These are phyloP conservation scores for Rutidosis leptorrhynchoides DNA, from an alignment of 129 eudicot species.

Conservation along the genomic window DNA sequence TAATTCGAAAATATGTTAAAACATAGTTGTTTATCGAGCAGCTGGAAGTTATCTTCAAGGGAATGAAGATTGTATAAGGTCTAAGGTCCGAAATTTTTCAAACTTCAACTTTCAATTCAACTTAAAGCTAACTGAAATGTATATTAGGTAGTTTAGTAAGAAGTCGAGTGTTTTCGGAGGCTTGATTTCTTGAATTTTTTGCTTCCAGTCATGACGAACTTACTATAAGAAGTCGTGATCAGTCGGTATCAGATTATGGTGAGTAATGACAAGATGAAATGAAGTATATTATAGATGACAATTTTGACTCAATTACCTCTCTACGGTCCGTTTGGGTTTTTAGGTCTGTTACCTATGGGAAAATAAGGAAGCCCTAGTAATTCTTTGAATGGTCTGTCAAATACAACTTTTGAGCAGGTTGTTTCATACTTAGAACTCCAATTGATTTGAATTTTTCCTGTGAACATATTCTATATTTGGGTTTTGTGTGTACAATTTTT, in stretches of 20 bases:
- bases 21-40: conserved; percentile 94
- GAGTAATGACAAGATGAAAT: conserved; percentile 29
- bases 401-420: conserved; percentile 90
- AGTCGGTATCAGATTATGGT: conserved; percentile 84
- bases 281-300: not conserved
- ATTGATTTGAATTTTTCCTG: no score
- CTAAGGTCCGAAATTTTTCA: not conserved
- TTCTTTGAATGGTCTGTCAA: conserved; percentile 84
- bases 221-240: conserved; percentile 81
- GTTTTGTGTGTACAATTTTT: not conserved
- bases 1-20: conserved; percentile 2
- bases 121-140: conserved; percentile 12
- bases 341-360: conserved; percentile 88
- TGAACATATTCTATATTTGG: not conserved
- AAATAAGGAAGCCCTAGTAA: conserved; percentile 71
- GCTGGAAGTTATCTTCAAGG: conserved; percentile 80
- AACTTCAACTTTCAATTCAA: conserved; percentile 1
- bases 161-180: not conserved
- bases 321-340: conserved; percentile 25
- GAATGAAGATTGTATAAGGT: conserved; percentile 70
- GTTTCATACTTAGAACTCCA: conserved; percentile 12
- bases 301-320: not conserved
- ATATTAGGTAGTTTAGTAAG: not conserved
- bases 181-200: not conserved
- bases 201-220: conserved; percentile 82